Conservation (phyloP, 345 rosid species). For the Rhizophora mangle region DNA sequence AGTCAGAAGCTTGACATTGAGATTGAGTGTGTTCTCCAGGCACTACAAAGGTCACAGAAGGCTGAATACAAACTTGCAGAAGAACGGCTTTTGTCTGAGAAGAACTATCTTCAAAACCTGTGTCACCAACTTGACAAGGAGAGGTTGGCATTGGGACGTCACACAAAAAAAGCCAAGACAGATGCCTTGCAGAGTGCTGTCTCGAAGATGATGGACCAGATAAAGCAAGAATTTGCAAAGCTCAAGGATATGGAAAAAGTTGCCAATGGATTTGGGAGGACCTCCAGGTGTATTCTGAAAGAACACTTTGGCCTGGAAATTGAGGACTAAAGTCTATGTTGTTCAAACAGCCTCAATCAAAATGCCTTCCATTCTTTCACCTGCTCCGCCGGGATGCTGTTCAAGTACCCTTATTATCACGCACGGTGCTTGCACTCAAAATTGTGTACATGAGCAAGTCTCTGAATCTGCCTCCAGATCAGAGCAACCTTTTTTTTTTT, state of each 20-base stretch:
- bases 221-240: slow-evolving; percentile 49
- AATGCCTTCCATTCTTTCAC: neutral
- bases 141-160: slow-evolving; percentile 42
- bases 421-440: neutral
- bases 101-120: slow-evolving; percentile 50
- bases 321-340: slow-evolving; percentile 24
- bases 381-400: neutral
- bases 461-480: no score
- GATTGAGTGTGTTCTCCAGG: slow-evolving; percentile 52
- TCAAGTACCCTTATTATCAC: neutral
- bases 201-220: slow-evolving; percentile 48
- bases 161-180: slow-evolving; percentile 22
- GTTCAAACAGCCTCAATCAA: neutral
- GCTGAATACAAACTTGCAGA: slow-evolving; percentile 62
- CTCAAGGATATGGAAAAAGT: slow-evolving; percentile 70
- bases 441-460: no score
- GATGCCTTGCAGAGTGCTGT: slow-evolving; percentile 39
- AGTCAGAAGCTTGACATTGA: slow-evolving; percentile 60
- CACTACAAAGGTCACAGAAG: slow-evolving; percentile 55
- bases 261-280: slow-evolving; percentile 68
- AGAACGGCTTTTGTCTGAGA: slow-evolving; percentile 55
- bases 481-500: no score
- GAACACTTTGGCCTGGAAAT: slow-evolving; percentile 47
- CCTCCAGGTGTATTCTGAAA: slow-evolving; percentile 47
- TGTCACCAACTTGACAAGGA: slow-evolving; percentile 67